A percentile compares a stretch with the other conserved stretches of the same genome.
Conservation (phyloP, 2,329 filamentous ascomycete genomes). For the Dryadomyces sulphureus region DNA sequence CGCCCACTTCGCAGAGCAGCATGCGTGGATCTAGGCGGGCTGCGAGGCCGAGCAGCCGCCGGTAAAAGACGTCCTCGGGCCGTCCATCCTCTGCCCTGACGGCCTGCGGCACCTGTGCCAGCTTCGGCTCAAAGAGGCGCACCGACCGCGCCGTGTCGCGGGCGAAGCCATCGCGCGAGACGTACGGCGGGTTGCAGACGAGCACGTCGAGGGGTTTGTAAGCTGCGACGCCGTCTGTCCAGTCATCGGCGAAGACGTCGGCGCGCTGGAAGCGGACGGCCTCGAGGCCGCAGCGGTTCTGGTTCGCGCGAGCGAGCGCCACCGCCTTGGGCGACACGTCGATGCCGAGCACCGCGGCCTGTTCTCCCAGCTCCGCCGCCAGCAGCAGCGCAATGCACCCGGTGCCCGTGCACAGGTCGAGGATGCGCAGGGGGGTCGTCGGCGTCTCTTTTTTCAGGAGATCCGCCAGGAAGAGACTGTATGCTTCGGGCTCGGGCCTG, state of each 20-base stretch:
- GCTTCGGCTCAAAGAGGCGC: slow-evolving; percentile 62
- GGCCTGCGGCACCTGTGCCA: slow-evolving; percentile 53
- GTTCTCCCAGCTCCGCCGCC: slow-evolving; percentile 33
- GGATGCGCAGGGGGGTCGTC: slow-evolving; percentile 34
- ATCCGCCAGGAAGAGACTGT: slow-evolving; percentile 39
- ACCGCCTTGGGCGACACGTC: slow-evolving; percentile 59
- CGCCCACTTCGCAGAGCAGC: slow-evolving; percentile 58
- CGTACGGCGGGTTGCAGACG: slow-evolving; percentile 83
- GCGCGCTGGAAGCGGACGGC: slow-evolving; percentile 9
- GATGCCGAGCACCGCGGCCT: slow-evolving; percentile 46
- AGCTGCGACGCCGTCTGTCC: no score
- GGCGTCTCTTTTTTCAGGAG: slow-evolving; percentile 2
- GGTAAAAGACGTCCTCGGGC: slow-evolving; percentile 51
- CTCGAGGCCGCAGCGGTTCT: slow-evolving; percentile 30
- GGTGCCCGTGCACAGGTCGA: slow-evolving; percentile 83
- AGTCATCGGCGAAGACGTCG: slow-evolving; percentile 33
- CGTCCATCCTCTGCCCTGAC: not conserved
- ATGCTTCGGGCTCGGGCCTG: slow-evolving; percentile 57
- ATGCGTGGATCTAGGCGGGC: slow-evolving; percentile 32
- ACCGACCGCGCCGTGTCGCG: slow-evolving; percentile 58
- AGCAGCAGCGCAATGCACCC: slow-evolving; percentile 79
- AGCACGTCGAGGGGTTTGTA: slow-evolving; percentile 59
- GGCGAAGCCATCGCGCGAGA: slow-evolving; percentile 51
- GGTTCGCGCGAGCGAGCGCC: slow-evolving; percentile 49
- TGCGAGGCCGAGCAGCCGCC: slow-evolving; percentile 43